Evolutionary conservation across 345 rosid genomes (phyloP).

Genomic region (Lepidium africanum): DNA sequence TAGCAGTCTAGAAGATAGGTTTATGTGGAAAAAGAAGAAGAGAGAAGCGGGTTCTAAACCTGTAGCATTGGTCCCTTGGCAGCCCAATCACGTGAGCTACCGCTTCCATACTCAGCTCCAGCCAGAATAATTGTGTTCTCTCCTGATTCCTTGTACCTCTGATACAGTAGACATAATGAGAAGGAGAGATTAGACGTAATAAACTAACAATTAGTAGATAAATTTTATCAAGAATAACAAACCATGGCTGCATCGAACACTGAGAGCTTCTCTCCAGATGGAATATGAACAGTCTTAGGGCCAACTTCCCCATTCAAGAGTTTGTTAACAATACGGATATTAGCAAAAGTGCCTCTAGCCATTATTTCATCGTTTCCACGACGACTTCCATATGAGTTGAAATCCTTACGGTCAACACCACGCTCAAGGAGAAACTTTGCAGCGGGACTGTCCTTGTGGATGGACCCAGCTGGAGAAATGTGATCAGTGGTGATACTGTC

Average conservation of each 20-base stretch:
- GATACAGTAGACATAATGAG: conserved; percentile 28
- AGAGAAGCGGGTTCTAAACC: conserved; percentile 28
- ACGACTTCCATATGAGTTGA: conserved; percentile 98
- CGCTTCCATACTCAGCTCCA: conserved; percentile 99
- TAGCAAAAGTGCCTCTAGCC: conserved; percentile 99
- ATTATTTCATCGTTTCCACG: conserved; percentile 95
- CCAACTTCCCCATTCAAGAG: conserved; percentile 96
- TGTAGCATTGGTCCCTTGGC: conserved; percentile 97
- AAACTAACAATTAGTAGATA: background rate
- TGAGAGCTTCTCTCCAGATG: conserved; percentile 87
- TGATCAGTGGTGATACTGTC: conserved; percentile 99
- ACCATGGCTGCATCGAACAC: conserved; percentile 94
- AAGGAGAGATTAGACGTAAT: background rate
- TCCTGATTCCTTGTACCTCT: conserved; percentile 80
- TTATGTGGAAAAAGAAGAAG: background rate
- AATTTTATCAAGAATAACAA: conserved; percentile 6
- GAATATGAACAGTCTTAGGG: conserved; percentile 85
- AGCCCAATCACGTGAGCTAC: conserved; percentile 99
- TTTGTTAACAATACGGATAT: conserved; percentile 94
- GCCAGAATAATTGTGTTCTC: conserved; percentile 80
- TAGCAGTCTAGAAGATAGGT: background rate
- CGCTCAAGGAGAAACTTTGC: conserved; percentile 75
- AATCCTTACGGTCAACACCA: conserved; percentile 76
- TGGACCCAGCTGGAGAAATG: conserved; percentile 97
- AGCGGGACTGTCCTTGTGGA: conserved; percentile 93